Base-by-base conservation (phyloP, 148 eudicot species). In the Spergularia marina region DNA sequence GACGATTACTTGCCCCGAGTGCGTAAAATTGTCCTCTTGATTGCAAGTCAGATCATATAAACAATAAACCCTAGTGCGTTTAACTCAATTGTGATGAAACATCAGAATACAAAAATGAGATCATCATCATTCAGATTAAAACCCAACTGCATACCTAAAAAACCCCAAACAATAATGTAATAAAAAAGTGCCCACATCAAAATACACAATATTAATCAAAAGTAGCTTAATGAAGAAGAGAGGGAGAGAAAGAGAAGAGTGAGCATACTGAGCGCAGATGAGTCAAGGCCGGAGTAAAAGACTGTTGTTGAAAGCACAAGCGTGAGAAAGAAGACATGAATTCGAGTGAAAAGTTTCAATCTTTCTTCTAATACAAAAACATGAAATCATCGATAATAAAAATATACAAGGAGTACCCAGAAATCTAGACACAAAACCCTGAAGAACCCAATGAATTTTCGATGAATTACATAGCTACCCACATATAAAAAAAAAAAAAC, bases 251-350 rank as follows among this genome's bases (percentile, higher is more conserved):
- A 39, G 30, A 56, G 16, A 53, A 63, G 53, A 61, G 53, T 17
- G 41, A 41, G 57, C 74, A 68, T 69, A 76, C 79, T 58, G 12
- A 49, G 60, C 12, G 58, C 5, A 64, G 68, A 76, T 20, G 60
- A 44, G n/a, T 63, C 61, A 69, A 62, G 56, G 71, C 18, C 12
- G 23, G 4, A 66, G 55, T 2, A 59, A 39, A 57, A 67, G 41
- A 79, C 77, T 63, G 56, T 55, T 21, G 62, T 60, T 21, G 40
- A 70, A 7, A 17, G 39, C 5, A 25, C 18, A 30, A 30, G 34
- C 34, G 34, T 30, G 34, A 30, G 34, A 30, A 30, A 30, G 34
- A 30, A 30, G 34, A 30, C 34, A 30, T 41, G 9, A 5, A 41
- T n/a, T n/a, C n/a, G n/a, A n/a, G n/a, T n/a, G n/a, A n/a, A n/a